Base-by-base conservation (phyloP, 352 stramenopile genomes). In the Aphanomyces euteiches region DNA sequence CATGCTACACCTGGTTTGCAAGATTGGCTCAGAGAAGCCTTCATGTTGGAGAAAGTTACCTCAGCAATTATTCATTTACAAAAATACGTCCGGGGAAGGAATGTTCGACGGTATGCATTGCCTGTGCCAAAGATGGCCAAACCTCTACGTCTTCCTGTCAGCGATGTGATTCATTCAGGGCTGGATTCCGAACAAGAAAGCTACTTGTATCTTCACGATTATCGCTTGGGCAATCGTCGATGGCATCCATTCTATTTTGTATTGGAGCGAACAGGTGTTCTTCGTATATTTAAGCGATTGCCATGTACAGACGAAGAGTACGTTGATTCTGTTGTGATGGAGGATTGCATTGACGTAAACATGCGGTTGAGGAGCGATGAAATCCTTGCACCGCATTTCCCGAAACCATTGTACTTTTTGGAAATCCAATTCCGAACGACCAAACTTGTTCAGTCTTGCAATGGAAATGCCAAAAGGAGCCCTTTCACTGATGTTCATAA, bases 11-110 rank as follows among this genome's bases (percentile, higher is more conserved):
- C 36, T 36, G 54, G 50, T 4, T 21, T 70, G 7, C 45, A 70
- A 3, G 64, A 70, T 10, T 70, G 64, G 64, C 64, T 70, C 54
- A 54, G 39, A 19, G 64, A 70, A 37, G 19, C 48, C 6, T 58
- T 70, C 13, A 50, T 70, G 45, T 36, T 63, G 6, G 64, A 70
- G 17, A 37, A 41, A 12, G 64, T 70, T 3, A 45, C 48, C 13
- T 36, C 48, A 3, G 45, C 50, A 3, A 41, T 70, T 19, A 36
- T 70, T 47, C 64, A 70, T n/a, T 19, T 70, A 4, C 64, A 70
- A 36, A 39, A 37, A 36, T 70, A 63, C 40, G 47, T 63, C 12
- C 64, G 64, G 3, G 64, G 64, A 7, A 38, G 50, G 7, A 40
- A 47, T n/a, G 39, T 70, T 19, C 64, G 64, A 7, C 48, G 54